Percentiles rank a stretch among this genome's conserved stretches.
Evolutionary conservation across 495 filamentous ascomycete genomes (phyloP).

Genomic region (Penicillium goetzii): DNA sequence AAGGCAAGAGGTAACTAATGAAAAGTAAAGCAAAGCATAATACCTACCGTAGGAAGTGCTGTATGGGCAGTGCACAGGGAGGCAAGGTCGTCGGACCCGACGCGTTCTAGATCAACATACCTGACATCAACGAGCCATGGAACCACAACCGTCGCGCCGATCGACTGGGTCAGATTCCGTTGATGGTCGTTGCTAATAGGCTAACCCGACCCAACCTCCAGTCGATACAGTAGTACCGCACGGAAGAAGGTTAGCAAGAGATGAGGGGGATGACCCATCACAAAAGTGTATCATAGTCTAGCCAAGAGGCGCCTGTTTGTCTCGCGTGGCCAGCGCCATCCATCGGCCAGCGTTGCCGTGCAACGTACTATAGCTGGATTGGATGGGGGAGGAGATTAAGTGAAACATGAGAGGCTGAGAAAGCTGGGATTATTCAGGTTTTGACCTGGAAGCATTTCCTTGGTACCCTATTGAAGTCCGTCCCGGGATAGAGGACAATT

Average conservation of each 20-base stretch:
- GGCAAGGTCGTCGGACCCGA: not conserved
- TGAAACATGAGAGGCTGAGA: not conserved
- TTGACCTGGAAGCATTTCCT: not conserved
- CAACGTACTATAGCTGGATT: not conserved
- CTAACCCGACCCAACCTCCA: not conserved
- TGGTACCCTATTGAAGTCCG: not conserved
- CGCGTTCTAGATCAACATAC: constrained; percentile 7
- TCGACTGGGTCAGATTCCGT: constrained; percentile 1
- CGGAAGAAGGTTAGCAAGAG: not conserved
- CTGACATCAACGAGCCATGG: constrained; percentile 18
- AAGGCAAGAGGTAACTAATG: not conserved
- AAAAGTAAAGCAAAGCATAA: not conserved
- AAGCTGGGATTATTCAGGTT: constrained; percentile 3
- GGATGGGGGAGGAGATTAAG: not conserved
- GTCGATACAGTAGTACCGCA: not conserved
- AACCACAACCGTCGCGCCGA: constrained; percentile 4
- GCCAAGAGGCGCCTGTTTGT: not conserved
- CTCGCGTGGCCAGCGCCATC: not conserved
- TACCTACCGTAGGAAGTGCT: not conserved
- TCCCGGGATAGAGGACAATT: not conserved
- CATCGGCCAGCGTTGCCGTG: not conserved
- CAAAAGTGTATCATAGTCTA: not conserved
- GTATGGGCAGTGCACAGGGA: not conserved
- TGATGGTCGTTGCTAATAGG: not conserved
- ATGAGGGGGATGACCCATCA: constrained; percentile 4